Evolutionary conservation across 2,329 filamentous ascomycete genomes (phyloP).

Genomic region (Xylogone sp.): DNA sequence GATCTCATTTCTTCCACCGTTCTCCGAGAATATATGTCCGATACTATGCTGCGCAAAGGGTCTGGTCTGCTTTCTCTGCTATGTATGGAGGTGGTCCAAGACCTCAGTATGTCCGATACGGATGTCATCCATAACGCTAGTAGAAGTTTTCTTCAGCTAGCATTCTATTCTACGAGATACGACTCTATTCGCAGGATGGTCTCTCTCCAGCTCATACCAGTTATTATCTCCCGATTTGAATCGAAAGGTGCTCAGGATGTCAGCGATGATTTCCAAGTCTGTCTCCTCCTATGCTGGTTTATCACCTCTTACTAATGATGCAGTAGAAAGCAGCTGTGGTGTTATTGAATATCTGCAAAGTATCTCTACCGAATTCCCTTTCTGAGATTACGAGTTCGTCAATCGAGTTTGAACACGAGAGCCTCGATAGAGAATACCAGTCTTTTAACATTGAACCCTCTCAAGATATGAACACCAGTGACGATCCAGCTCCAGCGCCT

Average conservation of each 20-base stretch:
- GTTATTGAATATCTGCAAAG: constrained; percentile 17
- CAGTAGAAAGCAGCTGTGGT: constrained; percentile 14
- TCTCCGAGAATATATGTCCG: constrained; percentile 11
- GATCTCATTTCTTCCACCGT: constrained; percentile 18
- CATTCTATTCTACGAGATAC: constrained; percentile 17
- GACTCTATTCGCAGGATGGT: constrained; percentile 17
- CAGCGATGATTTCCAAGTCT: constrained; percentile 23
- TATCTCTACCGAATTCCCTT: neutral
- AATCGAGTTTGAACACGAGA: constrained; percentile 16
- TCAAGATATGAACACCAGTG: neutral
- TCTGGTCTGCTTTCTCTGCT: constrained; percentile 22
- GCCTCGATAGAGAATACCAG: constrained; percentile 20
- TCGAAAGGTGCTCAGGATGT: constrained; percentile 7
- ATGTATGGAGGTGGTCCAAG: constrained; percentile 20
- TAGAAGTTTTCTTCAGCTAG: constrained; percentile 19
- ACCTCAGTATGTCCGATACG: constrained; percentile 11
- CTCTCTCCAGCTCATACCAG: constrained; percentile 19
- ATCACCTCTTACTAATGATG: constrained; percentile 6
- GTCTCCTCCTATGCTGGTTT: neutral
- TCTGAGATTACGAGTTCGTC: neutral
- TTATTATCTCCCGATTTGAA: constrained; percentile 9
- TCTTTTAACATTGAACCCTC: constrained; percentile 11
- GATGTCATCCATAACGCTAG: constrained; percentile 12
- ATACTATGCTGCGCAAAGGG: constrained; percentile 25
- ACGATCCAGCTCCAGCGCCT: constrained; percentile 12